A percentile compares a stretch with the other conserved stretches of the same genome.
These are phyloP conservation scores for Panaeolus cyanescens DNA, from an alignment of 768 basidiomycete genomes.

Conservation along the genomic window DNA sequence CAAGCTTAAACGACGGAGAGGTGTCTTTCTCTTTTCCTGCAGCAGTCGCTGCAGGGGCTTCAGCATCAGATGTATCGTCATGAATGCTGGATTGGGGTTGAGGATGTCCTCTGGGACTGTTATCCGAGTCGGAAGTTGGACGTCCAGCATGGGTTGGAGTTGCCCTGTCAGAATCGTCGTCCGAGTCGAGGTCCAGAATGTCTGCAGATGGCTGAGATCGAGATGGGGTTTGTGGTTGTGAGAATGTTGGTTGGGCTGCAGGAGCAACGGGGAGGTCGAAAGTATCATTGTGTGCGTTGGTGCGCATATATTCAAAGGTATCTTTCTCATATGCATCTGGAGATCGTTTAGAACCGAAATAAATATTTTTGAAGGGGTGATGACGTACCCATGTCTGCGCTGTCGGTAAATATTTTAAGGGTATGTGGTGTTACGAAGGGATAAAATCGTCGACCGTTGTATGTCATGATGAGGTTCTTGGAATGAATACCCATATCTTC, in stretches of 20 bases:
- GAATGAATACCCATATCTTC: slow-evolving; percentile 55
- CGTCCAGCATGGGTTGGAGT: neutral
- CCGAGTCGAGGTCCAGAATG: slow-evolving; percentile 26
- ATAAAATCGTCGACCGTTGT: slow-evolving; percentile 65
- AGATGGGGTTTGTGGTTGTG: slow-evolving; percentile 9
- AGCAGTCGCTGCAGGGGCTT: slow-evolving; percentile 17
- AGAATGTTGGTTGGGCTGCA: slow-evolving; percentile 2
- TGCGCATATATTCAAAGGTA: slow-evolving; percentile 65
- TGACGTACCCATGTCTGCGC: slow-evolving; percentile 59
- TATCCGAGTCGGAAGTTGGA: slow-evolving; percentile 2
- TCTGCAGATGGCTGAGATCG: slow-evolving; percentile 11
- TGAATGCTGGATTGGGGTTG: slow-evolving; percentile 16
- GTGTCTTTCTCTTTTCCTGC: neutral
- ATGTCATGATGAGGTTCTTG: slow-evolving; percentile 59
- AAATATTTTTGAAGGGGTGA: neutral
- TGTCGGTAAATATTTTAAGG: slow-evolving; percentile 65
- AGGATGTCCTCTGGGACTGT: neutral
- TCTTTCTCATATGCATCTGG: slow-evolving; percentile 66
- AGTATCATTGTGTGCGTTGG: slow-evolving; percentile 22
- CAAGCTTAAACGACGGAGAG: neutral
- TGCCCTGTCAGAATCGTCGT: slow-evolving; percentile 15
- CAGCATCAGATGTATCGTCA: slow-evolving; percentile 41
- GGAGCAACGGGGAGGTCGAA: neutral
- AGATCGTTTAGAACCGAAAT: neutral
- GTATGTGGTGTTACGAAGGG: slow-evolving; percentile 68